A percentile compares a stretch with the other conserved stretches of the same genome.
These are phyloP conservation scores for Clitoria ternatea DNA, from an alignment of 306 rosid genomes.

Conservation along the genomic window DNA sequence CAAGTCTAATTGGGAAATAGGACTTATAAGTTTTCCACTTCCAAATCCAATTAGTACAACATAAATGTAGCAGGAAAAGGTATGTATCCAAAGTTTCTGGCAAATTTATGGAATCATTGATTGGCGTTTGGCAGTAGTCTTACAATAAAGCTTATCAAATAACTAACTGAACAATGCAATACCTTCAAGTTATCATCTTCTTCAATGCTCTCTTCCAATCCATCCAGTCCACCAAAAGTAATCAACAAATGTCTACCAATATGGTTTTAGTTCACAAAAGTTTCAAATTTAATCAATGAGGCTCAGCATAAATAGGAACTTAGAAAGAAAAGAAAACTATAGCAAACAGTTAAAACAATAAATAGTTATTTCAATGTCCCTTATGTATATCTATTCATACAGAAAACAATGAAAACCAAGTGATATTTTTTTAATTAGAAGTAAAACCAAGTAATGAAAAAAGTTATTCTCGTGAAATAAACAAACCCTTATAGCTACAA, in stretches of 20 bases:
- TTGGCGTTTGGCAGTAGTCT: constrained; percentile 19
- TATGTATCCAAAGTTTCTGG: background rate
- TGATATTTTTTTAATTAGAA: too few species aligned
- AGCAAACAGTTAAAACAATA: too few species aligned
- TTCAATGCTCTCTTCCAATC: constrained; percentile 92
- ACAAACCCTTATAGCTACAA: background rate
- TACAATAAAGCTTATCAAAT: background rate
- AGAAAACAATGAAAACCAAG: too few species aligned
- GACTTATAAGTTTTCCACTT: constrained; percentile 2
- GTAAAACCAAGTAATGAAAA: too few species aligned
- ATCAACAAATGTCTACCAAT: constrained; percentile 76
- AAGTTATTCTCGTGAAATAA: too few species aligned
- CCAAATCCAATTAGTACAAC: constrained; percentile 5
- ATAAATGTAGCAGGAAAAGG: constrained; percentile 8
- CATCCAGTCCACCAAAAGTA: constrained; percentile 98
- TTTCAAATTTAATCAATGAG: too few species aligned
- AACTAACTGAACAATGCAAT: constrained; percentile 1
- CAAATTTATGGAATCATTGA: constrained; percentile 4
- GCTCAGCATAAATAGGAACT: background rate
- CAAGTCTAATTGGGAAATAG: background rate
- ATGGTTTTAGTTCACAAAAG: too few species aligned
- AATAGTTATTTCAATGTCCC: too few species aligned
- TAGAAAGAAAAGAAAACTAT: background rate
- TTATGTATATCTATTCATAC: too few species aligned
- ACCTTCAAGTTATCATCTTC: constrained; percentile 82